phyloP scores from a whole-genome alignment of 768 basidiomycete genomes.

The Russula griseocarnosa region DNA sequence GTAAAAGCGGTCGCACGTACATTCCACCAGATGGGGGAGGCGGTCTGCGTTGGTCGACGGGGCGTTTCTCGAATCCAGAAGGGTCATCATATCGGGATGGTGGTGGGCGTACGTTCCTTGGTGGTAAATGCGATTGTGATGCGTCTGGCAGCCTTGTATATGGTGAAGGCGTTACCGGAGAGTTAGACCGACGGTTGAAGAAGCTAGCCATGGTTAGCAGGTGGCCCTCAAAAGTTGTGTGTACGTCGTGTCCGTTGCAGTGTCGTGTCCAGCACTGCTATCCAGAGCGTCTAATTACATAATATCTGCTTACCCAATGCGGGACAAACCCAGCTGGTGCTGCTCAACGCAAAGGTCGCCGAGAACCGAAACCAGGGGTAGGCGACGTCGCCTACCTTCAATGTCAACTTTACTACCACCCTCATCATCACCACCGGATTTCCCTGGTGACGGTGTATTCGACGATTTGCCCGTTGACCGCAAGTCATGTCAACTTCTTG shows the following conservation, averaged over 20 bases:
- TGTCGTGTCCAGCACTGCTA: no score
- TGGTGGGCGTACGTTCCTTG: conserved; percentile 28
- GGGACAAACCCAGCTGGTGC: no score
- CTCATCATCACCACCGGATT: neutral
- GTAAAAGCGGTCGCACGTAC: conserved; percentile 24
- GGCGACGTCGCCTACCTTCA: neutral
- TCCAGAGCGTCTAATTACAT: no score
- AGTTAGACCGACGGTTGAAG: conserved; percentile 15
- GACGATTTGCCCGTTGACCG: conserved; percentile 42
- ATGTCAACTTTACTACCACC: conserved; percentile 13
- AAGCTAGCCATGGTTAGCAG: conserved; percentile 22
- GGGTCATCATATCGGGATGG: conserved; percentile 33
- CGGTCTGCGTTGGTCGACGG: conserved; percentile 29
- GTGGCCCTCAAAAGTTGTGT: neutral
- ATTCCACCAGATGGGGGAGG: conserved; percentile 24
- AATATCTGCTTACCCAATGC: no score
- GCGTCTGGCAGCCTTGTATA: conserved; percentile 26
- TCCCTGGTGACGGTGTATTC: conserved; percentile 26
- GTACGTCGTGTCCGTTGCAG: no score
- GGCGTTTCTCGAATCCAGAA: conserved; percentile 33
- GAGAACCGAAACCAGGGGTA: no score
- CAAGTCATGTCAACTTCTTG: conserved; percentile 43
- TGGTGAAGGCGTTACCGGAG: conserved; percentile 23
- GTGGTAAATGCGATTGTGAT: conserved; percentile 22
- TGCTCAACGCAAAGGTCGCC: no score